These are phyloP conservation scores for Agapanthus africanus DNA, from an alignment of 106 monocot genomes.

Conservation along the genomic window DNA sequence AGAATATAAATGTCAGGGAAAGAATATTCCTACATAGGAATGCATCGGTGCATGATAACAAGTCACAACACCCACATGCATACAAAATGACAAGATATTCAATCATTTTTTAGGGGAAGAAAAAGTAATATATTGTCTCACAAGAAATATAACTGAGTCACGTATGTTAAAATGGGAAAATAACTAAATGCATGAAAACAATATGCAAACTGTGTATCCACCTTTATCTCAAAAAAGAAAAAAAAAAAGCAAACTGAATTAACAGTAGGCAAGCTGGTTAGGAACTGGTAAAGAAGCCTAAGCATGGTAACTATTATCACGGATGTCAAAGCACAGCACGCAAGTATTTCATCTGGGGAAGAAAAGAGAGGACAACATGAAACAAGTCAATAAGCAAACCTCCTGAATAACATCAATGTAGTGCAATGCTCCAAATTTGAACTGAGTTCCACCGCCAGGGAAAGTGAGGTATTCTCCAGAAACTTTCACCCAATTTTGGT, in stretches of 20 bases:
- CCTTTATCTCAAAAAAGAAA: too few relatives aligned
- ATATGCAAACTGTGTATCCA: too few relatives aligned
- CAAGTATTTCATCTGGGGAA: not conserved
- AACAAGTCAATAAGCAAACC: conserved; percentile 26
- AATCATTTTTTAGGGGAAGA: not conserved
- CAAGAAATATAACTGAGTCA: not conserved
- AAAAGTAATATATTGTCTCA: not conserved
- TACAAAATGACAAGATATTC: not conserved
- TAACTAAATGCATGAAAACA: not conserved
- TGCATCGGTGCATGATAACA: not conserved
- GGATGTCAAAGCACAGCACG: not conserved
- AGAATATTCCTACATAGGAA: not conserved
- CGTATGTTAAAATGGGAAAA: not conserved
- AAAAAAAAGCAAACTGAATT: too few relatives aligned
- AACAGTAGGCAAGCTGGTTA: not conserved
- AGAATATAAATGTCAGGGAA: not conserved
- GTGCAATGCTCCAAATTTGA: conserved; percentile 79
- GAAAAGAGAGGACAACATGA: not conserved
- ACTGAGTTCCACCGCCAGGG: conserved; percentile 96
- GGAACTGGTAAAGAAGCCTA: not conserved
- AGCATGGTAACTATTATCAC: not conserved
- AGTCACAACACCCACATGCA: not conserved
- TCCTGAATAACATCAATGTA: conserved; percentile 86
- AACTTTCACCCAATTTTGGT: conserved; percentile 98
- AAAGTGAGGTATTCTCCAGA: conserved; percentile 82